Percentiles rank a stretch among this genome's conserved stretches.
These are phyloP conservation scores for Globisporangium solare DNA, from an alignment of 352 stramenopile species.

Conservation along the genomic window DNA sequence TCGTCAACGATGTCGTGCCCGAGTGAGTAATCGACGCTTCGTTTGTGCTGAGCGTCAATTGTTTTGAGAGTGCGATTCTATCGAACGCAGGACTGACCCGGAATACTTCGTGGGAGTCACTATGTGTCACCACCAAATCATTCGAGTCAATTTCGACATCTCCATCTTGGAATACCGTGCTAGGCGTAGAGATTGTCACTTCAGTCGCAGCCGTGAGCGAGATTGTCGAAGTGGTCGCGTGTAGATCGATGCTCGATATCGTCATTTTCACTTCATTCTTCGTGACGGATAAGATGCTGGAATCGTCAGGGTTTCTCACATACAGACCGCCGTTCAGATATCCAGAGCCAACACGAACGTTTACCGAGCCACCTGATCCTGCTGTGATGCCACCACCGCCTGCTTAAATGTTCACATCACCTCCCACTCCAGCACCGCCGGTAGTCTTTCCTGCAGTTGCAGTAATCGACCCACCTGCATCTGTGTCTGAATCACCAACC, in stretches of 20 bases:
- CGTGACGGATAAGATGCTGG: constrained; percentile 31
- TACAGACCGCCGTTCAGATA: constrained; percentile 24
- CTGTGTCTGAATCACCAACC: constrained; percentile 30
- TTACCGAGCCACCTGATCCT: constrained; percentile 43
- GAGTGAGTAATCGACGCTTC: constrained; percentile 30
- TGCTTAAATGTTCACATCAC: constrained; percentile 33
- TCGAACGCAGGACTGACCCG: constrained; percentile 23
- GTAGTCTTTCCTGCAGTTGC: constrained; percentile 40
- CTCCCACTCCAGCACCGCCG: constrained; percentile 22
- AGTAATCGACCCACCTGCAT: constrained; percentile 30
- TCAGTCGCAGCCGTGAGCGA: constrained; percentile 26
- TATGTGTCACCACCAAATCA: constrained; percentile 31
- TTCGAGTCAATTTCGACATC: constrained; percentile 43
- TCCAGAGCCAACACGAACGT: constrained; percentile 19
- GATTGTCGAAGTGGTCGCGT: constrained; percentile 39
- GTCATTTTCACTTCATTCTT: constrained; percentile 26
- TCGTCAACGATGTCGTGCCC: constrained; percentile 24
- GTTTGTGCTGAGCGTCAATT: constrained; percentile 21
- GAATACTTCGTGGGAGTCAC: constrained; percentile 22
- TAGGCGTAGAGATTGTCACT: constrained; percentile 38
- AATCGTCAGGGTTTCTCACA: constrained; percentile 18
- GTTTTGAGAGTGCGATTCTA: constrained; percentile 23
- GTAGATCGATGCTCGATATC: constrained; percentile 28
- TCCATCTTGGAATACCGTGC: constrained; percentile 38
- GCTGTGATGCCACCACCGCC: constrained; percentile 20